Evolutionary conservation across 1,139 yeast species (phyloP).

Genomic region (Sugiyamaella sp.): DNA sequence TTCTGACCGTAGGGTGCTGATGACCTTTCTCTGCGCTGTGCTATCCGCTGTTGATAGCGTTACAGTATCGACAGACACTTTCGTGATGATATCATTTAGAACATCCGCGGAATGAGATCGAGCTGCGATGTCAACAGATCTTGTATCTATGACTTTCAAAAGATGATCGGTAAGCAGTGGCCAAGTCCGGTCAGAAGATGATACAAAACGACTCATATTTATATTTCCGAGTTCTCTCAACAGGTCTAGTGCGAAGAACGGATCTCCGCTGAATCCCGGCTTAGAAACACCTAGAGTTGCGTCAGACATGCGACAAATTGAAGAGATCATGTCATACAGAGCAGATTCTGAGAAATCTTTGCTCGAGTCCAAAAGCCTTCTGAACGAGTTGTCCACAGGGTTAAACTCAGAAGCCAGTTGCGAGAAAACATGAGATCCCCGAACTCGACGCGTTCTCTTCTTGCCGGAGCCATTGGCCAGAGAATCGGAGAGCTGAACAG

Average conservation of each 20-base stretch:
- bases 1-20: conserved; percentile 41
- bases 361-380: conserved; percentile 66
- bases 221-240: conserved; percentile 52
- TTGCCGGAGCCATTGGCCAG: conserved; percentile 47
- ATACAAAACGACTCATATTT: conserved; percentile 55
- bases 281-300: conserved; percentile 11
- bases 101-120: conserved; percentile 53
- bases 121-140: conserved; percentile 47
- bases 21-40: conserved; percentile 15
- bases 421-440: conserved; percentile 31
- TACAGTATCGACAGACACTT: conserved; percentile 40
- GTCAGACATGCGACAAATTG: conserved; percentile 43
- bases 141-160: conserved; percentile 48
- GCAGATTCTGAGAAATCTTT: conserved; percentile 55
- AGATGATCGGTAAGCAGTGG: conserved; percentile 49
- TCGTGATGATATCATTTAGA: conserved; percentile 51
- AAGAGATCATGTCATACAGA: conserved; percentile 50
- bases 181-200: conserved; percentile 48
- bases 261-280: conserved; percentile 1
- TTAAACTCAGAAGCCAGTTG: conserved; percentile 49
- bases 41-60: not conserved
- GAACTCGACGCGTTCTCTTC: conserved; percentile 24
- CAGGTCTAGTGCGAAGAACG: conserved; percentile 28
- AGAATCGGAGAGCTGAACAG: conserved; percentile 70
- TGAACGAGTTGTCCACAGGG: conserved; percentile 57